These are phyloP conservation scores for Phaeosphaeriaceae sp. DNA, from an alignment of 2,329 filamentous ascomycete species.

Conservation along the genomic window DNA sequence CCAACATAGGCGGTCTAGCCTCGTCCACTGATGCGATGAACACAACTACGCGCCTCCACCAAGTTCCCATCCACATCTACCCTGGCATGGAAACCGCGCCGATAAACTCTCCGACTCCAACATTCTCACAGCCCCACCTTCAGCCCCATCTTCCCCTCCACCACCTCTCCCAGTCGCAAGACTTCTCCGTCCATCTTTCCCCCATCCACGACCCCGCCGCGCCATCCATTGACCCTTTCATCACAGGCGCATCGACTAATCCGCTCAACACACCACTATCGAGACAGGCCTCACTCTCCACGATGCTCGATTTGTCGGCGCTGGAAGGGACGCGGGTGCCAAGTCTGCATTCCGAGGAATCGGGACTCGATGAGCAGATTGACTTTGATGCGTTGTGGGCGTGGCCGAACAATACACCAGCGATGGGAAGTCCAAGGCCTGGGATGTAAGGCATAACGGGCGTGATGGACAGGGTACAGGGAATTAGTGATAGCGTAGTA, in stretches of 20 bases:
- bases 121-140: slow-evolving; percentile 7
- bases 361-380: slow-evolving; percentile 47
- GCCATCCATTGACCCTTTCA: slow-evolving; percentile 12
- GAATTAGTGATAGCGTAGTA: slow-evolving; percentile 38
- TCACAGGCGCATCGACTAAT: not conserved
- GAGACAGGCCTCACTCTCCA: slow-evolving; percentile 37
- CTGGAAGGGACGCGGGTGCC: slow-evolving; percentile 43
- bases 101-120: slow-evolving; percentile 14
- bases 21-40: slow-evolving; percentile 21
- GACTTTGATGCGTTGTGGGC: slow-evolving; percentile 52
- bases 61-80: slow-evolving; percentile 46
- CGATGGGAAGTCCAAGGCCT: slow-evolving; percentile 34
- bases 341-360: slow-evolving; percentile 41
- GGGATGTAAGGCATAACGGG: slow-evolving; percentile 11
- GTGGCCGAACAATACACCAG: slow-evolving; percentile 47
- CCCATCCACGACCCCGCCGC: slow-evolving; percentile 33
- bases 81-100: slow-evolving; percentile 43
- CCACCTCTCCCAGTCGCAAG: slow-evolving; percentile 14
- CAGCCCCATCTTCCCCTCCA: slow-evolving; percentile 5
- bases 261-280: slow-evolving; percentile 17
- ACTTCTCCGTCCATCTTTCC: slow-evolving; percentile 39
- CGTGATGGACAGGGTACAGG: slow-evolving; percentile 25
- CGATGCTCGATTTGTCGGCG: slow-evolving; percentile 47
- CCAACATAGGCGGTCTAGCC: slow-evolving; percentile 5
- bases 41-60: slow-evolving; percentile 34